phyloP scores from a whole-genome alignment of 164 flowering plant genomes.

The Magnolia officinalis region DNA sequence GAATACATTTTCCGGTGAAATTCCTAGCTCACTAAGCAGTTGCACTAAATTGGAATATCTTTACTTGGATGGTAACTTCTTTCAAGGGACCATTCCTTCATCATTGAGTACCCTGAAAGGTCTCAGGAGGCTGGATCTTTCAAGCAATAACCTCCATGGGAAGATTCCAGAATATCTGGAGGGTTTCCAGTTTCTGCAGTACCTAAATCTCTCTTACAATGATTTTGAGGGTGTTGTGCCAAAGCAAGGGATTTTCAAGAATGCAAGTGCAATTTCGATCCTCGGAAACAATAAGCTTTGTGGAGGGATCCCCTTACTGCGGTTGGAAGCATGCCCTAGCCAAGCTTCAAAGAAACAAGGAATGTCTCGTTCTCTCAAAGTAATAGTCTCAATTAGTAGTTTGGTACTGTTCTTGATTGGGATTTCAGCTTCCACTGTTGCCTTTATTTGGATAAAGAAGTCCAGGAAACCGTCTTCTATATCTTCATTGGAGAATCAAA shows the following conservation, averaged over 20 bases:
- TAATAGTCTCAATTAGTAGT: neutral
- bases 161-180: slow-evolving; percentile 22
- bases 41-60: slow-evolving; percentile 23
- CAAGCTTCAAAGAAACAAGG: neutral
- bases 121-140: slow-evolving; percentile 19
- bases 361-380: neutral
- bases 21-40: slow-evolving; percentile 27
- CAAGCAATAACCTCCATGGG: slow-evolving; percentile 30
- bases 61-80: slow-evolving; percentile 17
- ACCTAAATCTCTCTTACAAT: slow-evolving; percentile 24
- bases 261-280: slow-evolving; percentile 24
- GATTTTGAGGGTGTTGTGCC: slow-evolving; percentile 31
- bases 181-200: slow-evolving; percentile 7
- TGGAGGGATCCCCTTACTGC: slow-evolving; percentile 28
- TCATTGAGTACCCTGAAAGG: slow-evolving; percentile 18
- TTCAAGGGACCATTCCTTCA: slow-evolving; percentile 35
- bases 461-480: neutral
- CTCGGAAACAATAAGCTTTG: slow-evolving; percentile 34
- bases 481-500: neutral
- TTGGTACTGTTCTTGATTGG: neutral
- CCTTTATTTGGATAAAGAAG: neutral
- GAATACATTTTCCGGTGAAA: slow-evolving; percentile 31
- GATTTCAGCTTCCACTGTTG: neutral
- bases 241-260: slow-evolving; percentile 30
- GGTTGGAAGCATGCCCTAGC: slow-evolving; percentile 25